Percentiles rank a stretch among this genome's conserved stretches.
These are phyloP conservation scores for Encephalitozoon hellem DNA, from an alignment of 371 early-diverging fungal species.

Conservation along the genomic window DNA sequence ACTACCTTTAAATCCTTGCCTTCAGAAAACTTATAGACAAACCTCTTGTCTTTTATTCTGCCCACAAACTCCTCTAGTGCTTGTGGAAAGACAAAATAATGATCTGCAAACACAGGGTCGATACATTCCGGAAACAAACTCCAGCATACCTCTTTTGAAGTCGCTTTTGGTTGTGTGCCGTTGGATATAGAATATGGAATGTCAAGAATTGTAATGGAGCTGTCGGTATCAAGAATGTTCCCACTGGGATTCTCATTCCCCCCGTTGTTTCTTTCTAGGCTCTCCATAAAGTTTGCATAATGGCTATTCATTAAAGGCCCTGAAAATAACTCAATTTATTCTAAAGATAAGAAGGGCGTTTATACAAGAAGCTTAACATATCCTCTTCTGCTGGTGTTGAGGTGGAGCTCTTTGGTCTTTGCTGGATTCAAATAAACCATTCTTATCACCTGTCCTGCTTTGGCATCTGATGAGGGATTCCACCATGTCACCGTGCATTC, in stretches of 20 bases:
- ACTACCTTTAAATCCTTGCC: neutral
- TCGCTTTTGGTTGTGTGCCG: neutral
- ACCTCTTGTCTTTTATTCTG: constrained; percentile 9
- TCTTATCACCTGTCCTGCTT: constrained; percentile 19
- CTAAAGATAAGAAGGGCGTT: neutral
- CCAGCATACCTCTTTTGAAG: neutral
- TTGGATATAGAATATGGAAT: neutral
- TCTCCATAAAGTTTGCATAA: neutral
- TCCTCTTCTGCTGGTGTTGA: constrained; percentile 44
- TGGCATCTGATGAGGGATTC: constrained; percentile 33
- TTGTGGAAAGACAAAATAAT: constrained; percentile 21
- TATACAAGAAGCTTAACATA: neutral
- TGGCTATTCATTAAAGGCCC: neutral
- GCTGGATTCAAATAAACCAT: constrained; percentile 36
- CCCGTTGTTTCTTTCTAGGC: neutral
- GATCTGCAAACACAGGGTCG: neutral
- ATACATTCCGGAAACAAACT: neutral
- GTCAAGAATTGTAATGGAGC: constrained; percentile 2
- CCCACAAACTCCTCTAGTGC: neutral
- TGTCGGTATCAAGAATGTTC: neutral
- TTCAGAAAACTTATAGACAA: constrained; percentile 16
- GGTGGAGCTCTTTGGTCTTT: constrained; percentile 22
- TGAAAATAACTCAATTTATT: neutral
- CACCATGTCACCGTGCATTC: constrained; percentile 55
- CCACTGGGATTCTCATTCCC: neutral